Conservation (phyloP, 2,329 filamentous ascomycete genomes). For the Apiospora rasikravindrae region DNA sequence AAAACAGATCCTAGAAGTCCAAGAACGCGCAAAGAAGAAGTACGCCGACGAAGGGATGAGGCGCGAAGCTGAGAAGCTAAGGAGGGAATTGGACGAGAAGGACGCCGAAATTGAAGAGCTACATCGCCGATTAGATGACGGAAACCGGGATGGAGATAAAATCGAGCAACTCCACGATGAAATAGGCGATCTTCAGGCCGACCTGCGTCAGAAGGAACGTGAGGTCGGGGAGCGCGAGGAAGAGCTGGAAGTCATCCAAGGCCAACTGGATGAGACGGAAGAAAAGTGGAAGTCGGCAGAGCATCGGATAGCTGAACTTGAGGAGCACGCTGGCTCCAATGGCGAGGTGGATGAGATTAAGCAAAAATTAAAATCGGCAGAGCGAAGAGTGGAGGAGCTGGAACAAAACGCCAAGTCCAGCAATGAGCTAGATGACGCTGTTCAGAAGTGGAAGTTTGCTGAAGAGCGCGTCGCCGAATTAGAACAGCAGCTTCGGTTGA, state of each 20-base stretch:
- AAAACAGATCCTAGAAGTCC: conserved; percentile 80
- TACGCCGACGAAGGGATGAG: conserved; percentile 66
- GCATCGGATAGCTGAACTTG: conserved; percentile 57
- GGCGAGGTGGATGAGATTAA: conserved; percentile 61
- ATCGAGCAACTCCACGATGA: conserved; percentile 73
- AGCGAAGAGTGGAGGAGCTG: conserved; percentile 61
- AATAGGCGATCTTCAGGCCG: conserved; percentile 76
- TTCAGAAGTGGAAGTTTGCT: conserved; percentile 53
- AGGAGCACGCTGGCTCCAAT: conserved; percentile 58
- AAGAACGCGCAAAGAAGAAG: conserved; percentile 79
- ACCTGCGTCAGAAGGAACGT: conserved; percentile 77
- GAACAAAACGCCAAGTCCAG: conserved; percentile 61
- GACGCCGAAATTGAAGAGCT: conserved; percentile 67
- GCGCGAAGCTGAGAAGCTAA: conserved; percentile 61
- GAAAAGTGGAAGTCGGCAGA: conserved; percentile 59
- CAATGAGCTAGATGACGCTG: conserved; percentile 61
- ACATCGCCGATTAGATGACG: conserved; percentile 61
- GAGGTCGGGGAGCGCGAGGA: conserved; percentile 76
- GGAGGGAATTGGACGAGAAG: conserved; percentile 60
- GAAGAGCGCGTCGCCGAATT: conserved; percentile 58
- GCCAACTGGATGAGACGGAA: conserved; percentile 53
- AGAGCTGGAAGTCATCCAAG: conserved; percentile 71
- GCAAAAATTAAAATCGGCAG: conserved; percentile 61
- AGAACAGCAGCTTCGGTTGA: conserved; percentile 59
- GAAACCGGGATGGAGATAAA: conserved; percentile 61